These are phyloP conservation scores for Raphidocelis subcapitata DNA, from an alignment of 139 green algal genomes.

Conservation along the genomic window DNA sequence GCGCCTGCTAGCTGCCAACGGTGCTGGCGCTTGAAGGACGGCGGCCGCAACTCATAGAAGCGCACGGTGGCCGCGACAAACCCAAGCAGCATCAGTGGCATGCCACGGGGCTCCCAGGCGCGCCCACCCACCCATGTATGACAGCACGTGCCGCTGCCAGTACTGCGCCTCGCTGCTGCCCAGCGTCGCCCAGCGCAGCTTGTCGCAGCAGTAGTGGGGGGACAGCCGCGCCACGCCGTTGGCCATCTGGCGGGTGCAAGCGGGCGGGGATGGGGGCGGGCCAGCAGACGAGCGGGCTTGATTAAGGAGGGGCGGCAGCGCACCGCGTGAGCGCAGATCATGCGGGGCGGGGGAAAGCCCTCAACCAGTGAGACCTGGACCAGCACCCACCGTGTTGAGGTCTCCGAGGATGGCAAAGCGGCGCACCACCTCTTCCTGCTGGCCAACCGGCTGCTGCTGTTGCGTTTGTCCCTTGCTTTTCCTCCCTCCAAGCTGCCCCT, in stretches of 20 bases:
- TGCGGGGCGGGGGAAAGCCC: too few relatives aligned
- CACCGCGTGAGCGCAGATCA: too few relatives aligned
- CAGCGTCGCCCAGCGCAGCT: slow-evolving; percentile 68
- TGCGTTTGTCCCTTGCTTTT: not conserved
- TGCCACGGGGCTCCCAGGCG: not conserved
- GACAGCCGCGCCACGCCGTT: slow-evolving; percentile 82
- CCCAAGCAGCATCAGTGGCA: not conserved
- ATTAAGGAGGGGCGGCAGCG: too few relatives aligned
- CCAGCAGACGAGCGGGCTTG: too few relatives aligned
- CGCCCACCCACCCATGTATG: slow-evolving; percentile 17
- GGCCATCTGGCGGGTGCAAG: slow-evolving; percentile 39
- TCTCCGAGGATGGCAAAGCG: slow-evolving; percentile 72
- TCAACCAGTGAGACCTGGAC: too few relatives aligned
- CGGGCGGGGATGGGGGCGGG: too few relatives aligned
- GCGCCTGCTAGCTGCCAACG: too few relatives aligned
- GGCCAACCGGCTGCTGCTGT: not conserved
- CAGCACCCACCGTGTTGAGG: slow-evolving; percentile 81
- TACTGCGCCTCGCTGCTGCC: slow-evolving; percentile 71
- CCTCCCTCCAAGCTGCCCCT: too few relatives aligned
- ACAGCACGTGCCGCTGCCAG: slow-evolving; percentile 66
- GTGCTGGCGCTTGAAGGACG: not conserved
- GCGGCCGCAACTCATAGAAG: not conserved
- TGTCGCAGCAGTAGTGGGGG: slow-evolving; percentile 75
- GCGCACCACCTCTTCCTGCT: slow-evolving; percentile 9
- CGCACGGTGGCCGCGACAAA: not conserved